Evolutionary conservation across 192 early-diverging fungal genomes (phyloP).

Genomic region (Neocallimastix lanati): DNA sequence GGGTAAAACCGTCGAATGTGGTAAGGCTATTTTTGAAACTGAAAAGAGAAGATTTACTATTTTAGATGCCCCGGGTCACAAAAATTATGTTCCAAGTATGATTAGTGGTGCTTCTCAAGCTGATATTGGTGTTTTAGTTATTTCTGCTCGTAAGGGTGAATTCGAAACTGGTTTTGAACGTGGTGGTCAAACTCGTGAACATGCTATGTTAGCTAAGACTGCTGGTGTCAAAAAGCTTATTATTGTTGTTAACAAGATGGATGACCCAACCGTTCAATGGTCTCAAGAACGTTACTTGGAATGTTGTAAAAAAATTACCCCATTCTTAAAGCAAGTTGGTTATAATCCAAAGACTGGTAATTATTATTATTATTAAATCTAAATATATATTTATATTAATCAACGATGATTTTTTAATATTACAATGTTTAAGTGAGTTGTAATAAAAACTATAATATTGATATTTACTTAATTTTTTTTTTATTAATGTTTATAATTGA

Average conservation of each 20-base stretch:
- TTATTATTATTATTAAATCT: too few relatives aligned
- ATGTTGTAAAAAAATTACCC: slow-evolving; percentile 57
- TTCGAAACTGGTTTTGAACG: slow-evolving; percentile 99
- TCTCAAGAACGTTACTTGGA: slow-evolving; percentile 86
- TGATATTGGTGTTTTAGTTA: slow-evolving; percentile 83
- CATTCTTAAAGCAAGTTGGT: slow-evolving; percentile 79
- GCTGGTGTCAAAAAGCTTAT: too few relatives aligned
- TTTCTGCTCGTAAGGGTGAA: slow-evolving; percentile 95
- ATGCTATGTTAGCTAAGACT: slow-evolving; percentile 89
- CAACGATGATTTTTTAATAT: too few relatives aligned
- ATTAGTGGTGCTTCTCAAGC: slow-evolving; percentile 91
- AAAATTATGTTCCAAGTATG: slow-evolving; percentile 96
- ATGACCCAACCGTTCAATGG: slow-evolving; percentile 91
- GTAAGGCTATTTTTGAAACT: slow-evolving; percentile 95
- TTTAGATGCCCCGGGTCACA: slow-evolving; percentile 96
- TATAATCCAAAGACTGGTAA: slow-evolving; percentile 67
- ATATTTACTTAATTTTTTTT: too few relatives aligned
- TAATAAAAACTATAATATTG: too few relatives aligned
- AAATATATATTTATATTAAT: too few relatives aligned
- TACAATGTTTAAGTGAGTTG: too few relatives aligned
- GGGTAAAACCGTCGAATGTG: slow-evolving; percentile 97
- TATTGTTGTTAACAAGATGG: slow-evolving; percentile 99
- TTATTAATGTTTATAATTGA: too few relatives aligned
- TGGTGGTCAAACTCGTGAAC: slow-evolving; percentile 97
- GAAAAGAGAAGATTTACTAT: slow-evolving; percentile 88